phyloP scores from a whole-genome alignment of 139 green algal genomes.

The Pleodorina starrii region DNA sequence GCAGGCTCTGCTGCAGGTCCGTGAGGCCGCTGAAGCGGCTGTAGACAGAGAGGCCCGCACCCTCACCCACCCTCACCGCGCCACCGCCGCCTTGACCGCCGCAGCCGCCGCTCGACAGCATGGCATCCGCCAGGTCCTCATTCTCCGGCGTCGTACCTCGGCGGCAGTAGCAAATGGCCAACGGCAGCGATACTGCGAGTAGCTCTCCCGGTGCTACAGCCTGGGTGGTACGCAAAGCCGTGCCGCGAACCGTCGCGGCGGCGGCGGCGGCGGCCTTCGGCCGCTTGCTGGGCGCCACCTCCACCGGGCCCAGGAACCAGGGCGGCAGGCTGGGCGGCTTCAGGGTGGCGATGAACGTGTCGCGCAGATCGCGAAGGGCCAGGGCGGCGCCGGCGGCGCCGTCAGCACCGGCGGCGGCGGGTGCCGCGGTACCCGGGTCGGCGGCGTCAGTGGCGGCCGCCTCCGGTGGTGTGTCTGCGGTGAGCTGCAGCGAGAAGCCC shows the following conservation, averaged over 20 bases:
- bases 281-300: not conserved
- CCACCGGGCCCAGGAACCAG: conserved; percentile 41
- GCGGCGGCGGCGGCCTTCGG: not conserved
- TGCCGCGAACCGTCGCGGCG: not conserved
- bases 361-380: not conserved
- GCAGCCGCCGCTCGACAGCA: conserved; percentile 18
- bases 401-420: not conserved
- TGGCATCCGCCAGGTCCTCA: conserved; percentile 61
- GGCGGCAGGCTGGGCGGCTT: conserved; percentile 14
- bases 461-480: not conserved
- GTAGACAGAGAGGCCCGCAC: not conserved
- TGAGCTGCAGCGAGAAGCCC: conserved; percentile 9
- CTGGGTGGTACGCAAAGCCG: not conserved
- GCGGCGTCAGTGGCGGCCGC: not conserved
- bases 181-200: conserved; percentile 48
- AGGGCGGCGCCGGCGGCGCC: not conserved
- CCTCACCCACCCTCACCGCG: not conserved
- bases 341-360: conserved; percentile 41
- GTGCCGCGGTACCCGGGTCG: not conserved
- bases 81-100: not conserved
- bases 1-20: conserved; percentile 44
- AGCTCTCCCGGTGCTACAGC: conserved; percentile 29
- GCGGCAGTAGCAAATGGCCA: conserved; percentile 42
- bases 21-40: not conserved
- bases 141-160: conserved; percentile 55